Percentiles rank a stretch among this genome's conserved stretches.
These are phyloP conservation scores for Cryphonectria carpinicola DNA, from an alignment of 2,329 filamentous ascomycete genomes.

Conservation along the genomic window DNA sequence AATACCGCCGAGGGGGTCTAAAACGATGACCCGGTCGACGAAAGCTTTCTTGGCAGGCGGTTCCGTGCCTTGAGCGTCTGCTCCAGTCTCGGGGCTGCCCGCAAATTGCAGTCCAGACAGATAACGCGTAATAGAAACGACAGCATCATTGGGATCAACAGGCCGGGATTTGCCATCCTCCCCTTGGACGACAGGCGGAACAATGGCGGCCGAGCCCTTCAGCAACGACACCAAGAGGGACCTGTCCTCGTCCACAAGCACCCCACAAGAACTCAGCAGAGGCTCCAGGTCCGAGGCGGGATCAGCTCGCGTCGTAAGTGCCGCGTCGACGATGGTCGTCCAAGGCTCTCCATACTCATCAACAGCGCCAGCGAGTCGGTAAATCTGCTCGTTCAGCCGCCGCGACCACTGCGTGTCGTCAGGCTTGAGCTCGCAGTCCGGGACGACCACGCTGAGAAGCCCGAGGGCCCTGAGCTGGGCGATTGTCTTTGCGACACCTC, in stretches of 20 bases:
- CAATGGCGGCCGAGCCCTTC: constrained; percentile 71
- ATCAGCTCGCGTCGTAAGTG: constrained; percentile 42
- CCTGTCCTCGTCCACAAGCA: constrained; percentile 51
- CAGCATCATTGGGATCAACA: constrained; percentile 61
- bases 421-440: constrained; percentile 67
- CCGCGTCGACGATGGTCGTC: constrained; percentile 69
- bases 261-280: constrained; percentile 37
- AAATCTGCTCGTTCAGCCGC: constrained; percentile 61
- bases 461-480: constrained; percentile 83
- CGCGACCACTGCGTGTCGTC: constrained; percentile 35
- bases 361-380: constrained; percentile 75
- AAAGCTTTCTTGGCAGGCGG: constrained; percentile 54
- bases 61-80: constrained; percentile 32
- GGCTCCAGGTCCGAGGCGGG: constrained; percentile 34
- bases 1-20: constrained; percentile 86
- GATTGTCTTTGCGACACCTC: constrained; percentile 80
- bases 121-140: constrained; percentile 77
- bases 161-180: constrained; percentile 40
- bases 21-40: constrained; percentile 83
- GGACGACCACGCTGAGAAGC: constrained; percentile 78
- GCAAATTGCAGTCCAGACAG: constrained; percentile 68
- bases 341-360: constrained; percentile 70
- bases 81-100: constrained; percentile 42
- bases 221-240: constrained; percentile 68
- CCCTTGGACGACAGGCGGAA: constrained; percentile 47